A percentile compares a stretch with the other conserved stretches of the same genome.
These are phyloP conservation scores for Angophora floribunda DNA, from an alignment of 345 rosid species.

Conservation along the genomic window DNA sequence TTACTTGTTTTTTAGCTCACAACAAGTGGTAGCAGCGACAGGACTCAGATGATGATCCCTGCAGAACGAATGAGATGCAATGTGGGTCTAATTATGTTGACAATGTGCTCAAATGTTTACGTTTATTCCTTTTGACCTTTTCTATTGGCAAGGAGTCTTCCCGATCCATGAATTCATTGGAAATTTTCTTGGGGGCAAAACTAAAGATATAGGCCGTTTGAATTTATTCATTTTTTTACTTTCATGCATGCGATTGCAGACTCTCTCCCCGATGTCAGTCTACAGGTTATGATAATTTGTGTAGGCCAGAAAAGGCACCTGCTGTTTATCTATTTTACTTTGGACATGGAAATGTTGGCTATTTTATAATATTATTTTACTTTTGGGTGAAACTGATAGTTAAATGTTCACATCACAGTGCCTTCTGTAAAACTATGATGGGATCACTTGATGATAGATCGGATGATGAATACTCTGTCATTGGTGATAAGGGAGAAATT, in stretches of 20 bases:
- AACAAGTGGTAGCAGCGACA: not conserved
- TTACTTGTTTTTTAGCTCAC: not conserved
- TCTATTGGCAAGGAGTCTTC: not conserved
- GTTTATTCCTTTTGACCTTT: not conserved
- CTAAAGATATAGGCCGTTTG: not conserved
- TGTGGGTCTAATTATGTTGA: not conserved
- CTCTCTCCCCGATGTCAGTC: not conserved
- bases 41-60: not conserved
- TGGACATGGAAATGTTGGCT: not conserved
- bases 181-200: not conserved
- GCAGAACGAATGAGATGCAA: not conserved
- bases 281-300: not conserved
- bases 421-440: slow-evolving; percentile 14
- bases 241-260: not conserved
- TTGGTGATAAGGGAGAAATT: slow-evolving; percentile 71
- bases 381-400: not conserved
- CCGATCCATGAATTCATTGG: not conserved
- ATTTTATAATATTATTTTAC: not conserved
- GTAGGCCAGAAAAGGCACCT: not conserved
- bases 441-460: slow-evolving; percentile 31
- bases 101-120: fast-evolving
- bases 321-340: not conserved
- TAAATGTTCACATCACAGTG: not conserved
- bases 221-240: not conserved
- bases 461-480: slow-evolving; percentile 53